Evolutionary conservation across 2,329 filamentous ascomycete species (phyloP), one percentile per base, ranked within the genome.

Genomic region (Orbilia blumenaviensis): DNA sequence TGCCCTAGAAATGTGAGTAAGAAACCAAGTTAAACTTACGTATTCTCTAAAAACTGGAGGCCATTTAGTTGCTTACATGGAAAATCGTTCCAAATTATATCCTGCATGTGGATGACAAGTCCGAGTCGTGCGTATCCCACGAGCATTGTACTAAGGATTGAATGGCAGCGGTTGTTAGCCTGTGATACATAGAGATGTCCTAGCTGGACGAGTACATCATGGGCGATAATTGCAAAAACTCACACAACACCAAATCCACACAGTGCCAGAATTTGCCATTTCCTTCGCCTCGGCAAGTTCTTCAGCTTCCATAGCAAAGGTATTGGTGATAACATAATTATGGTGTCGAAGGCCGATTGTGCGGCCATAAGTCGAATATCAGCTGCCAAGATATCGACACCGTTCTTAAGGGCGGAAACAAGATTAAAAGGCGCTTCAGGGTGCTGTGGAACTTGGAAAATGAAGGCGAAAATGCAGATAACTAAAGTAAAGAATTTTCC

Each of bases 261-360:
- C 0, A 76, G 52, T 5, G 44, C 50, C 16, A 66, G 12, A 52
- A 66, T 60, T 16, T 44, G 72, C 50, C 56, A 25, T 23, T 12
- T 21, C 18, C 72, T 44, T 41, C 64, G 38, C 14, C 14, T 48
- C n/a, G 72, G 72, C 7, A 69, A 25, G 16, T 64, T 54, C 50
- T 64, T 76, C 41, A 76, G 23, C 41, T 68, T 76, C 72, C 72
- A 76, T 12, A 76, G 64, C 18, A 76, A 25, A 42, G 63, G 72
- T 5, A 76, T 18, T 10, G 72, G 72, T 5, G 32, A 69, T 2
- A 76, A 46, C 14, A 76, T 42, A 9, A 69, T 64, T 10, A 76
- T 36, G 7, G 72, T 69, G 34, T 76, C 72, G n/a, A 76, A 68
- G 14, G 58, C 48, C 8, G 50, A 60, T 42, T 76, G 72, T 1